Base-by-base conservation (phyloP, 371 early-diverging fungal species). In the Funneliformis caledonium region DNA sequence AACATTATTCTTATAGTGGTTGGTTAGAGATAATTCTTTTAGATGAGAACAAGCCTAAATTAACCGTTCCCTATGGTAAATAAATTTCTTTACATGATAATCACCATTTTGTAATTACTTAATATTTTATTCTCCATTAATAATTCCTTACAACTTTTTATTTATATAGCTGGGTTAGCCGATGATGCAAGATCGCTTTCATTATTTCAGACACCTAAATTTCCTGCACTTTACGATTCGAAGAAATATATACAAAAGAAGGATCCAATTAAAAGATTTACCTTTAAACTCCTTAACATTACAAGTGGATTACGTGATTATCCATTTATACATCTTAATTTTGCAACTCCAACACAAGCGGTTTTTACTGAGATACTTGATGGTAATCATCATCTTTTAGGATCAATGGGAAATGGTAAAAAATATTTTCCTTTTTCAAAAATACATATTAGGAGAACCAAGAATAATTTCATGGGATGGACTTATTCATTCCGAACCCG, bases 1-100 rank as follows among this genome's bases (percentile, higher is more conserved):
- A 76, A 61, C 65, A 70, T 50, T 78, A 60, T 52, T 61, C 78
- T 10, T 82, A 77, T 48, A 56, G 43, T 47, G 82, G 82, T 47
- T 78, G 47, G 50, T 47, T 82, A 8, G 26, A 78, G 19, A 10
- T 78, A 69, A 48, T 14, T 42, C 76, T 62, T 16, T 19, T 43
- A 64, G 64, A 64, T 69, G 10, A 43, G 8, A 43, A 45, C 16
- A n/a, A 11, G 26, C n/a, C 69, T 14, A 31, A 8, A 14, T 4
- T 69, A 11, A 37, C 14, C 43, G 43, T 69, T 69, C 69, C 69
- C 16, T 69, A 69, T 69, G 69, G 69, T 69, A n/a, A 42, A 16
- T 14, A 11, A 59, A 19, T 59, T 19, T 10, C 10, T 19, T 59
- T 59, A 59, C 37, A 37, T 37, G 37, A 37, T 37, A 37, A 37